Percentiles rank a stretch among this genome's conserved stretches.
phyloP scores from a whole-genome alignment of 805 yeast genomes.

The Wickerhamomyces chambardii region DNA sequence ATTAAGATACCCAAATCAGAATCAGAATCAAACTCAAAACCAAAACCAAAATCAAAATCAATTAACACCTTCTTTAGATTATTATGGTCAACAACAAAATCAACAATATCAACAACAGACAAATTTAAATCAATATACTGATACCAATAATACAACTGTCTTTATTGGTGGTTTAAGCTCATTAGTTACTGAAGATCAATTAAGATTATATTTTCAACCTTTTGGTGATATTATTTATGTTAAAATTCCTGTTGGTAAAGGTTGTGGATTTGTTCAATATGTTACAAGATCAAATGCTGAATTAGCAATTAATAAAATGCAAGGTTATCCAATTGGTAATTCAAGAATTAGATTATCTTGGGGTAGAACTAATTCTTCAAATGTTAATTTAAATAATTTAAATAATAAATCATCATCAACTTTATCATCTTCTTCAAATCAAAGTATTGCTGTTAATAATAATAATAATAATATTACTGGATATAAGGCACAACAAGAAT shows the following conservation, averaged over 20 bases:
- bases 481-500: constrained; percentile 15
- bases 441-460: too few relatives aligned
- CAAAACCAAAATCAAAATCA: constrained; percentile 7
- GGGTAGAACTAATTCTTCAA: constrained; percentile 52
- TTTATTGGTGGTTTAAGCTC: constrained; percentile 58
- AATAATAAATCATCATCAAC: neutral
- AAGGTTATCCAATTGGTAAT: constrained; percentile 82
- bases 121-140: constrained; percentile 56
- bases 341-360: constrained; percentile 78
- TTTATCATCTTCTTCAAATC: neutral
- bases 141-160: constrained; percentile 74
- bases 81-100: constrained; percentile 2
- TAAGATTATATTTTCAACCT: constrained; percentile 48
- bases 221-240: constrained; percentile 75
- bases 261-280: constrained; percentile 86
- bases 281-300: constrained; percentile 76
- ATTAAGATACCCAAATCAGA: neutral
- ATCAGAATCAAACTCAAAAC: constrained; percentile 13
- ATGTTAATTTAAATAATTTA: neutral
- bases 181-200: constrained; percentile 49
- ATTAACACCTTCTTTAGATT: neutral
- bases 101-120: constrained; percentile 23
- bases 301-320: constrained; percentile 78
- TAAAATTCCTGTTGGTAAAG: constrained; percentile 64
- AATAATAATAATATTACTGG: constrained; percentile 9